Evolutionary conservation across 306 rosid genomes (phyloP).

Genomic region (Fragaria iinumae): DNA sequence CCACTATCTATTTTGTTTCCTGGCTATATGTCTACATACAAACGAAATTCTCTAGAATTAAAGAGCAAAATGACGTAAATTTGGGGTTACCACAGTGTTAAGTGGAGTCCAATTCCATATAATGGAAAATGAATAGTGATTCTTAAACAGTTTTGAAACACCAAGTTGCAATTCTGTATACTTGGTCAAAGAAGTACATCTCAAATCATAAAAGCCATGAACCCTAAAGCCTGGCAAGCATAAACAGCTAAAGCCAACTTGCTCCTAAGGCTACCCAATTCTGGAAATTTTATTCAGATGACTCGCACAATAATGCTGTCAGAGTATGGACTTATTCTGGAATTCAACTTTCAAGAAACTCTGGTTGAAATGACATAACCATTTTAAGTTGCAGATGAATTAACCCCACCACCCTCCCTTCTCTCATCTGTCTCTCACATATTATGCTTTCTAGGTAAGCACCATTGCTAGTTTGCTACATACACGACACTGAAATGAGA

Average conservation of each 20-base stretch:
- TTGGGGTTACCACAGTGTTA: background rate
- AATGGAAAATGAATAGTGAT: background rate
- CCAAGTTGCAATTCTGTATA: background rate
- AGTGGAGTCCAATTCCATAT: conserved; percentile 3
- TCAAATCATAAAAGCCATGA: conserved; percentile 7
- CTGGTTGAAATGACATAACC: background rate
- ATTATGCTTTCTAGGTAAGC: background rate
- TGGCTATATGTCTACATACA: background rate
- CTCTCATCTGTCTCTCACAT: background rate
- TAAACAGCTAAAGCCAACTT: background rate
- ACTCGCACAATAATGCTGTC: background rate
- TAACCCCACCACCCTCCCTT: conserved; percentile 4
- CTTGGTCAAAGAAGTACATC: conserved; percentile 9
- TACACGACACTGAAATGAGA: background rate
- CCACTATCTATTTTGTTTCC: background rate
- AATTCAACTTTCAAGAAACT: background rate
- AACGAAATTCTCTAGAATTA: background rate
- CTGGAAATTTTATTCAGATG: background rate
- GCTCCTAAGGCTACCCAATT: background rate
- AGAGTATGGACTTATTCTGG: background rate
- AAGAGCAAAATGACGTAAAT: background rate
- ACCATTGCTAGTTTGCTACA: background rate
- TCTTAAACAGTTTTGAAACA: background rate
- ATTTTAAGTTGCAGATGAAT: background rate
- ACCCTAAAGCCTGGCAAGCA: conserved; percentile 24